Percentiles rank a stretch among this genome's conserved stretches.
Conservation (phyloP, 768 basidiomycete species). For the Pulveroboletus sp. region DNA sequence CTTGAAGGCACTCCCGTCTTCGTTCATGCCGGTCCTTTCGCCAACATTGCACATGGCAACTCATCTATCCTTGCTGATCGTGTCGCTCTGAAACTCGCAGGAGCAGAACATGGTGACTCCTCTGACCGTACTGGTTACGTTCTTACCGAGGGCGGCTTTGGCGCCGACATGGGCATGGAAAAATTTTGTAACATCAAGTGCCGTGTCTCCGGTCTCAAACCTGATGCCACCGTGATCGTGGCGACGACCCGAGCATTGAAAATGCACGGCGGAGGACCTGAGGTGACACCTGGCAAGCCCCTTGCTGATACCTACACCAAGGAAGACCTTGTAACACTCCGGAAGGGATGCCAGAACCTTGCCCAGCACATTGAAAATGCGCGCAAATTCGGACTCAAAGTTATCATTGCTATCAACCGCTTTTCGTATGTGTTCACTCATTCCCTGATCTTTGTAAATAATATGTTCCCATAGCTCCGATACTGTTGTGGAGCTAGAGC, state of each 20-base stretch:
- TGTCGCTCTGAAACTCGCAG: conserved; percentile 94
- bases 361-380: conserved; percentile 92
- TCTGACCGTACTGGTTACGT: conserved; percentile 85
- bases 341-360: conserved; percentile 90
- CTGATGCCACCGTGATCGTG: conserved; percentile 93
- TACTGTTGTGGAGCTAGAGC: conserved; percentile 81
- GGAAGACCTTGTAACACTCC: conserved; percentile 85
- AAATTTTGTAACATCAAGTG: conserved; percentile 99
- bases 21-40: conserved; percentile 97
- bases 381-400: conserved; percentile 94
- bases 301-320: conserved; percentile 91
- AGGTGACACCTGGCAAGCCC: conserved; percentile 93
- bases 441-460: background rate
- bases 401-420: conserved; percentile 91
- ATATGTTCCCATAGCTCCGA: conserved; percentile 56
- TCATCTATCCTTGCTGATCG: conserved; percentile 98
- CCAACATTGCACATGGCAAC: conserved; percentile 98
- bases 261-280: conserved; percentile 99
- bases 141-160: conserved; percentile 97
- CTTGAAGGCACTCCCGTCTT: conserved; percentile 98
- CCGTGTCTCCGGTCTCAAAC: conserved; percentile 84
- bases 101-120: conserved; percentile 86
- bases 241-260: conserved; percentile 97
- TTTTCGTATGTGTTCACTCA: conserved; percentile 67
- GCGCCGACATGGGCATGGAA: conserved; percentile 98